Conservation (phyloP, 345 rosid species). For the Sisymbrium irio region DNA sequence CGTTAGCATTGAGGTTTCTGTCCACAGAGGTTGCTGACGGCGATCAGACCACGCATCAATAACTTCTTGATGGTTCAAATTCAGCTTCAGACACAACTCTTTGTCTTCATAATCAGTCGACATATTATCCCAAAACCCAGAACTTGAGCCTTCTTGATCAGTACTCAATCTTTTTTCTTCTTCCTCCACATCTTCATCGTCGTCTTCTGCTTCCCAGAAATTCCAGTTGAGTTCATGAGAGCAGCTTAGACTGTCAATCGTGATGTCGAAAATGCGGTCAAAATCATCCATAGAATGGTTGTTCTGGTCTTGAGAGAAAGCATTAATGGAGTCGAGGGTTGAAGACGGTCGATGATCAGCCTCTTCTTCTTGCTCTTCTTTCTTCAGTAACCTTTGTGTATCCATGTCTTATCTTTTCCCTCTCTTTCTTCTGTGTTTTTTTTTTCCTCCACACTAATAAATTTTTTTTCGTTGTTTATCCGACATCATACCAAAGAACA, state of each 20-base stretch:
- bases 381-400: constrained; percentile 27
- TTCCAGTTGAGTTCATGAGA: constrained; percentile 35
- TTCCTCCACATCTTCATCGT: constrained; percentile 16
- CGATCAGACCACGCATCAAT: constrained; percentile 72
- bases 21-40: constrained; percentile 39
- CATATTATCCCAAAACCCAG: constrained; percentile 30
- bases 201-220: constrained; percentile 32
- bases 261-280: constrained; percentile 22
- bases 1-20: constrained; percentile 30
- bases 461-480: constrained; percentile 7
- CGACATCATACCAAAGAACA: constrained; percentile 1
- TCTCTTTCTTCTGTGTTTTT: too few relatives aligned
- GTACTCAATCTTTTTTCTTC: constrained; percentile 8
- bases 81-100: constrained; percentile 49
- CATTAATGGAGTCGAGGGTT: constrained; percentile 9
- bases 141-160: constrained; percentile 35
- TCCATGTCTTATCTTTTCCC: constrained; percentile 37
- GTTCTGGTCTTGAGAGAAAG: constrained; percentile 1
- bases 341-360: constrained; percentile 12
- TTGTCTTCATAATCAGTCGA: constrained; percentile 37
- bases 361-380: constrained; percentile 34
- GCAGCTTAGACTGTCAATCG: constrained; percentile 31
- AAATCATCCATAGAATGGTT: constrained; percentile 1
- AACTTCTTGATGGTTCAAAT: constrained; percentile 70
- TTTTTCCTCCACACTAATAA: background rate